Conservation (phyloP, 2,329 filamentous ascomycete genomes). For the Aspergillus candidus region DNA sequence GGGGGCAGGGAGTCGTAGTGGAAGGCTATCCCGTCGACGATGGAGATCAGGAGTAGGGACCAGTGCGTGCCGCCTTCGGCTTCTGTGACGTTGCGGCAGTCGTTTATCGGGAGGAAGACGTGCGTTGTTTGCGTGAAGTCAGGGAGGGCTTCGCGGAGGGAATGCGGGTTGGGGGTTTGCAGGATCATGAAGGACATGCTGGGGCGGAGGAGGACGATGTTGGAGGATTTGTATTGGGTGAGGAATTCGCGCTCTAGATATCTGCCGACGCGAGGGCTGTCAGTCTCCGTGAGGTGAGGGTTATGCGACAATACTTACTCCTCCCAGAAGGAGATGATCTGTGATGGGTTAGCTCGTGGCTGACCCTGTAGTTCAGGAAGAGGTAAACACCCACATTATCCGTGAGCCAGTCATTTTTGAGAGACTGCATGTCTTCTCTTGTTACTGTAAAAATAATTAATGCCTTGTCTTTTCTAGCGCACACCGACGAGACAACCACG, state of each 20-base stretch:
- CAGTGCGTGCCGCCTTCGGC: slow-evolving; percentile 93
- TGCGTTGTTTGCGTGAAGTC: slow-evolving; percentile 77
- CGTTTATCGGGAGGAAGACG: slow-evolving; percentile 93
- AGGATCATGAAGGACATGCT: slow-evolving; percentile 90
- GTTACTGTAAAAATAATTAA: slow-evolving; percentile 56
- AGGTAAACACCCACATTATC: slow-evolving; percentile 64
- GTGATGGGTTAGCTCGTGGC: slow-evolving; percentile 20
- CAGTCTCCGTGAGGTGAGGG: slow-evolving; percentile 3
- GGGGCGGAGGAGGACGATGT: slow-evolving; percentile 85
- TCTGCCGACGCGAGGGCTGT: slow-evolving; percentile 29
- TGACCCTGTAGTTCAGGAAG: slow-evolving; percentile 1
- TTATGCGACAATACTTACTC: slow-evolving; percentile 53
- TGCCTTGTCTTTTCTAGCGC: not conserved
- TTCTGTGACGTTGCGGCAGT: slow-evolving; percentile 66
- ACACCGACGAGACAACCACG: not conserved
- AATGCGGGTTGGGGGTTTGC: slow-evolving; percentile 57
- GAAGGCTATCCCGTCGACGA: slow-evolving; percentile 85
- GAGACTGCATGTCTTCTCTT: slow-evolving; percentile 77
- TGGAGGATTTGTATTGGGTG: slow-evolving; percentile 68
- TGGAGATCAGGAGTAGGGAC: slow-evolving; percentile 83
- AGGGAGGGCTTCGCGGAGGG: slow-evolving; percentile 64
- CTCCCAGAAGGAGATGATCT: slow-evolving; percentile 98
- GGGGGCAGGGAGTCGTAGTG: slow-evolving; percentile 87
- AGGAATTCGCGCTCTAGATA: slow-evolving; percentile 89
- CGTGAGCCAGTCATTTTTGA: slow-evolving; percentile 92